Evolutionary conservation across 345 rosid genomes (phyloP).

Genomic region (Ceriops tagal): DNA sequence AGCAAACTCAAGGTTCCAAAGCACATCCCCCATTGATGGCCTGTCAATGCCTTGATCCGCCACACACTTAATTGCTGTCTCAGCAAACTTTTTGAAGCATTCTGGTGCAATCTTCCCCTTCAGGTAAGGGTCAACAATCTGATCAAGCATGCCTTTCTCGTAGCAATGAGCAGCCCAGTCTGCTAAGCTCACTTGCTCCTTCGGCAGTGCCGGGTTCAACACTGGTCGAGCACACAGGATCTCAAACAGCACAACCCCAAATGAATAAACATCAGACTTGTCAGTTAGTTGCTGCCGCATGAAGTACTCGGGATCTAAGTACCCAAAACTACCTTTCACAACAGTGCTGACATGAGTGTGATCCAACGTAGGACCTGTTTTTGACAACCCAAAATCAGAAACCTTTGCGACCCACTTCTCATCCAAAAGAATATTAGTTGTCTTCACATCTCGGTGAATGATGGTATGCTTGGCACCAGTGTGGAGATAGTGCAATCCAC

Average conservation of each 20-base stretch:
- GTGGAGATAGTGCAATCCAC: slow-evolving; percentile 36
- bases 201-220: background rate
- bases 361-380: slow-evolving; percentile 20
- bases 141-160: background rate
- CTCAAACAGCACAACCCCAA: slow-evolving; percentile 14
- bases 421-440: slow-evolving; percentile 35
- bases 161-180: slow-evolving; percentile 1
- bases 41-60: background rate
- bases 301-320: slow-evolving; percentile 40
- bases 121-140: slow-evolving; percentile 3
- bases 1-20: background rate
- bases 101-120: slow-evolving; percentile 1
- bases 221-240: slow-evolving; percentile 6
- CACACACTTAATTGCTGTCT: slow-evolving; percentile 8
- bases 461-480: slow-evolving; percentile 25
- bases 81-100: slow-evolving; percentile 1
- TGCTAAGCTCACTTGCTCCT: background rate
- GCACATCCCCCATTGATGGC: slow-evolving; percentile 12
- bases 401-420: slow-evolving; percentile 37
- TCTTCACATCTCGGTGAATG: slow-evolving; percentile 40
- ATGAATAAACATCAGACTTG: slow-evolving; percentile 28
- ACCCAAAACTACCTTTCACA: slow-evolving; percentile 39
- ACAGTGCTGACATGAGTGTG: slow-evolving; percentile 32
- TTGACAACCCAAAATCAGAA: slow-evolving; percentile 38
- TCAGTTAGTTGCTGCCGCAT: slow-evolving; percentile 27